phyloP scores from a whole-genome alignment of 495 filamentous ascomycete genomes.

The Durotheca rogersii region DNA sequence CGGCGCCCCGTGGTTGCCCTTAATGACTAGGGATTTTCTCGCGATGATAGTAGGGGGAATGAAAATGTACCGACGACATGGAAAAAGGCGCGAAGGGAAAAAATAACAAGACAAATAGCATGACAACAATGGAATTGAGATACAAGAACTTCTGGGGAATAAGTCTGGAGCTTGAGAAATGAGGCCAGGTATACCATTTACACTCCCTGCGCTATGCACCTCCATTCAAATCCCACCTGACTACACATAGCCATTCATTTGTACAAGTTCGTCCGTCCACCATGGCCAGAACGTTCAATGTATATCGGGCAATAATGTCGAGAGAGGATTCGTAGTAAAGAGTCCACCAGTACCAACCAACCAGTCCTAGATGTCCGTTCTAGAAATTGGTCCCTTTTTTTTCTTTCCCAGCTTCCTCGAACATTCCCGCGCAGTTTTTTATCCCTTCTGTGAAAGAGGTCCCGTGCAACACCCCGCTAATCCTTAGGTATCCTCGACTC shows the following conservation, averaged over 20 bases:
- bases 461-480: constrained; percentile 31
- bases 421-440: constrained; percentile 38
- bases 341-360: constrained; percentile 38
- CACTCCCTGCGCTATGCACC: constrained; percentile 64
- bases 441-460: constrained; percentile 24
- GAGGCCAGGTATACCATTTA: constrained; percentile 61
- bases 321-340: constrained; percentile 32
- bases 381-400: constrained; percentile 47
- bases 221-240: constrained; percentile 39
- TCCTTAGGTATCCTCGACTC: constrained; percentile 25
- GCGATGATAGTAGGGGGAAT: background rate
- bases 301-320: constrained; percentile 35
- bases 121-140: constrained; percentile 20
- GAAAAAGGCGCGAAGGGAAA: background rate
- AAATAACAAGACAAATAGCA: background rate
- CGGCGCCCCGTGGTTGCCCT: background rate
- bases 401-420: constrained; percentile 46
- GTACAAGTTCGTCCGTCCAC: constrained; percentile 39
- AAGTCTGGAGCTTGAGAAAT: constrained; percentile 38
- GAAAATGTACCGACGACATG: background rate
- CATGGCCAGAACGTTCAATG: constrained; percentile 37
- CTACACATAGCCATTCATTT: constrained; percentile 38
- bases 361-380: constrained; percentile 41
- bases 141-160: constrained; percentile 23
- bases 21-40: background rate